Base-by-base conservation (phyloP, 345 rosid genomes). In the Acer campestre region DNA sequence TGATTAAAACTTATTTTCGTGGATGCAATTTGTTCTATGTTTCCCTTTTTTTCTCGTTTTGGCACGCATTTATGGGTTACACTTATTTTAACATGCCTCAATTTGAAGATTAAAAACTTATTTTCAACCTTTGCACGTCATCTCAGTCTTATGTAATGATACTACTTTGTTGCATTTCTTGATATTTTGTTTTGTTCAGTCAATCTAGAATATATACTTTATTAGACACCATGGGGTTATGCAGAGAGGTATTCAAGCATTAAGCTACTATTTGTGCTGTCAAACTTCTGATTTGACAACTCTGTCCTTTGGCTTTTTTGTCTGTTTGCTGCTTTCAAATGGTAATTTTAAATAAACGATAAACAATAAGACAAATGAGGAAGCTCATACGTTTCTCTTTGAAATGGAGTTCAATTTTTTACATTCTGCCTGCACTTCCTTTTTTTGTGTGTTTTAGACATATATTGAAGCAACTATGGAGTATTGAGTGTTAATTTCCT, bases 41-140 rank as follows among this genome's bases (percentile, higher is more conserved):
- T 48, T 18, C 17, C 51, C 27, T 56, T 53, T 58, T 27, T 58
- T 29, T 64, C 10, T 48, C 27, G n/a, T 51, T 14, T 18, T 51
- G 7, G 7, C 44, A 6, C 31, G 18, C 48, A 40, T 61, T 40
- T 61, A 0, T 64, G n/a, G 6, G n/a, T 18, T 51, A 29, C 51
- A 40, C 42, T 27, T 12, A 48, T 27, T 25, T 44, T 23, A 74
- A 48, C 68, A 12, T 27, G 59, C n/a, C 7, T 48, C 48, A 10
- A 48, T 74, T 48, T 63, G 44, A 17, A 46, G 27, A 73, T 42
- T 14, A 18, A 73, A 61, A 73, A 61, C 56, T 44, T 23, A 61
- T 4, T 16, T 40, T 44, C 25, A 16, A 73, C 56, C 10, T 14
- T 14, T 29, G 6, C 20, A 31, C 27, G 6, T 17, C 63, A 29